Conservation (phyloP, 2,329 filamentous ascomycete species). For the Neospermospora avenae region DNA sequence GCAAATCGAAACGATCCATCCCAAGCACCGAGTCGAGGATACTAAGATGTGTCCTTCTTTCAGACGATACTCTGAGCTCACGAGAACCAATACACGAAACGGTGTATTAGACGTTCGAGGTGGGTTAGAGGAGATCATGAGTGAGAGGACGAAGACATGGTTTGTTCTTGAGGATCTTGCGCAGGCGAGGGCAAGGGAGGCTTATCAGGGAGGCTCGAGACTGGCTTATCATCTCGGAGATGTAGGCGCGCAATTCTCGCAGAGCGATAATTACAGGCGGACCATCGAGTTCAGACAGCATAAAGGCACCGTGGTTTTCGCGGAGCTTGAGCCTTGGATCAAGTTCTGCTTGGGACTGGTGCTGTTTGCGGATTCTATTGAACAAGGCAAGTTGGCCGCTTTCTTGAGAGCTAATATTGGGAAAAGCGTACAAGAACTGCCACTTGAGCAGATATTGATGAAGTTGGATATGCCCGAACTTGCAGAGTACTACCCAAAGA, state of each 20-base stretch:
- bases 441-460: not conserved
- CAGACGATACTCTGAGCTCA: not conserved
- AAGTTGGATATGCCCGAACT: not conserved
- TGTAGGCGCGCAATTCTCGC: not conserved
- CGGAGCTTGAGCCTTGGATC: conserved; percentile 20
- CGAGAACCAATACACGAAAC: not conserved
- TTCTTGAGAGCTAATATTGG: not conserved
- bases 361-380: conserved; percentile 7
- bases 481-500: not conserved
- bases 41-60: not conserved
- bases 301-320: conserved; percentile 14
- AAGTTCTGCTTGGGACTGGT: conserved; percentile 17
- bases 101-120: not conserved
- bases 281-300: conserved; percentile 31
- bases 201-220: not conserved
- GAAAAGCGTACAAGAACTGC: not conserved
- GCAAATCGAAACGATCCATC: conserved; percentile 30
- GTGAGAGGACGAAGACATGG: not conserved
- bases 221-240: conserved; percentile 4
- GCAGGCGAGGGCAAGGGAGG: not conserved
- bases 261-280: not conserved
- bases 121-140: not conserved
- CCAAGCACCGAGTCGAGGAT: not conserved
- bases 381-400: not conserved
- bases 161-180: not conserved